Base-by-base conservation (phyloP, 2,329 filamentous ascomycete species). In the Aspergillus melleus region DNA sequence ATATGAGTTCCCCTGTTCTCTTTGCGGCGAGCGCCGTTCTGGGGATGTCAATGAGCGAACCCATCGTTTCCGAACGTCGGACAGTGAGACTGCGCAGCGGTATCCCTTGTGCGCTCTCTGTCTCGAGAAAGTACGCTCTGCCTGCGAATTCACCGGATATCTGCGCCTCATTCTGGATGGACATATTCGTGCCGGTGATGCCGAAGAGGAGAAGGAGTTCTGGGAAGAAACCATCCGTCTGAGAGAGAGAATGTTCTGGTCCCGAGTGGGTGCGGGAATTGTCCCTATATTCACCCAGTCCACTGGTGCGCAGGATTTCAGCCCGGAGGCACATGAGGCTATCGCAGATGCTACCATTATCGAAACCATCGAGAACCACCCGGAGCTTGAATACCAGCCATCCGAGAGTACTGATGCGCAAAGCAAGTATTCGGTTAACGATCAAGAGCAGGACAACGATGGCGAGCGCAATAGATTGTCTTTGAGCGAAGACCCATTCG, bases 161-260 rank as follows among this genome's bases (percentile, higher is more conserved):
- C 76, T 99, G 57, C 86, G 94, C 50, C 91, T 98, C 77, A 85
- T 98, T 59, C 91, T 94, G 66, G 94, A 97, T 68, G 95, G 95
- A 2, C 90, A 96, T 70, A 95, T 95, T 88, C 87, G 91, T 54
- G 88, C 90, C 12, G 90, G 93, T 51, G 90, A 90, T 58, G 86
- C 90, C 44, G 91, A 95, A 53, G 90, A 92, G 36, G 91, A 96
- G 76, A 91, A 90, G 71, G 86, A 87, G 29, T 92, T 92, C 0
- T 99, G 95, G 95, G 94, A 98, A 72, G 95, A 99, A 79, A 92
- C 92, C 59, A 90, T 97, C 11, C 86, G 90, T 30, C 77, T 98
- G 52, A 84, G 95, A 54, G 95, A 99, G 74, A 88, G 94, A 67
- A 96, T 99, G 90, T 99, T 99, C 74, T 99, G 95, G 95, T 87